A percentile compares a stretch with the other conserved stretches of the same genome.
phyloP scores from a whole-genome alignment of 1,284 basidiomycete genomes.

The Apiotrichum laibachii region DNA sequence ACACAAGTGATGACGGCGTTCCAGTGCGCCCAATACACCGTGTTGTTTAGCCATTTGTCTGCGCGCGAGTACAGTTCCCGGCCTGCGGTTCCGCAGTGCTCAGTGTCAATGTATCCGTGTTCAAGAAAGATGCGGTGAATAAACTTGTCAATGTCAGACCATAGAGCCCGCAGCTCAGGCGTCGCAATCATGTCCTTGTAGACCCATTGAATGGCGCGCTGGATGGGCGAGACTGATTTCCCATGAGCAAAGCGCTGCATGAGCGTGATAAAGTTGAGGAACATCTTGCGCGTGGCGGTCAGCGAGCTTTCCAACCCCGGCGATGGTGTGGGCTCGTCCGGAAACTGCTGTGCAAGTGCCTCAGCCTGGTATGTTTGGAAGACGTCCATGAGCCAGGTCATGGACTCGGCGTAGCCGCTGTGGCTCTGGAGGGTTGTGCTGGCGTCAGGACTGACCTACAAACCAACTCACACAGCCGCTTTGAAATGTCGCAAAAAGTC shows the following conservation, averaged over 20 bases:
- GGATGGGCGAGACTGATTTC: constrained; percentile 8
- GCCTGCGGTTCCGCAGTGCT: constrained; percentile 2
- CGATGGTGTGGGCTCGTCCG: not conserved
- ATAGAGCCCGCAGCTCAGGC: not conserved
- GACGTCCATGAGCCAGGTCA: constrained; percentile 20
- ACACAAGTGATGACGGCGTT: constrained; percentile 7
- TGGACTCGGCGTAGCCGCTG: constrained; percentile 10
- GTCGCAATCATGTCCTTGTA: constrained; percentile 10
- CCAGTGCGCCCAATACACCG: constrained; percentile 18
- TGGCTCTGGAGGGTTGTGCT: constrained; percentile 8
- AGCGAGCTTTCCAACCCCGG: not conserved
- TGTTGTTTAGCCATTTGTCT: constrained; percentile 10
- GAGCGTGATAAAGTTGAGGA: constrained; percentile 10
- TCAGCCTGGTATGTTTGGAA: constrained; percentile 18
- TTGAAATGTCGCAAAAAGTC: constrained; percentile 4
- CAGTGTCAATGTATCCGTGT: constrained; percentile 6
- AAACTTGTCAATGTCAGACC: constrained; percentile 7
- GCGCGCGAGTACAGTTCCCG: constrained; percentile 3
- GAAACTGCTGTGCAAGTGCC: not conserved
- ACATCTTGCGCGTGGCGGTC: constrained; percentile 4
- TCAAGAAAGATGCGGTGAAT: constrained; percentile 12
- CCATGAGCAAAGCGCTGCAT: constrained; percentile 16
- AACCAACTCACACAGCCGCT: constrained; percentile 8
- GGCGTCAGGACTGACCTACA: not conserved
- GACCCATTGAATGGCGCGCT: constrained; percentile 11